Evolutionary conservation across 352 stramenopile genomes (phyloP), one percentile per base, ranked within the genome.

Genomic region (Bremia lactucae): DNA sequence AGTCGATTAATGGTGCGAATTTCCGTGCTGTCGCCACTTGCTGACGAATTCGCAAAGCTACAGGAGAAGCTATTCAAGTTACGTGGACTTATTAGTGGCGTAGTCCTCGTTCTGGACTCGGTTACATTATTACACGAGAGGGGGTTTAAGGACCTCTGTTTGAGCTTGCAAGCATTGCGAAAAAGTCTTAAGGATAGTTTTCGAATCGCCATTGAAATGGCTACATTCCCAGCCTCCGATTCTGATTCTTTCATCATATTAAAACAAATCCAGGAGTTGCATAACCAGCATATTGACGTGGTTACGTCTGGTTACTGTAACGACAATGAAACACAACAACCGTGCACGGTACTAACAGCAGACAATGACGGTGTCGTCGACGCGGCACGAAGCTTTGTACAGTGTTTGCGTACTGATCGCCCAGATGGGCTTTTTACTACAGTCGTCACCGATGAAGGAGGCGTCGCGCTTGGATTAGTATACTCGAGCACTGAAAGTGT

Each of bases 401-500:
- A 65, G 34, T 95, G 83, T 51, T 62, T 95, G 15, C 68, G 80
- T 33, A 93, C 88, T 2, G 93, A 97, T 58, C 76, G 93, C 4
- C 43, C 63, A 0, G 93, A 98, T 59, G 78, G 83, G 16, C 59
- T 98, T 0, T 97, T 87, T 43, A 87, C 94, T 11, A 98, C 92
- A 0, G 89, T 98, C 2, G 94, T 98, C 26, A 89, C 83, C 6
- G 94, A 95, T 29, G 71, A 94, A 55, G 72, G 61, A 10, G 83
- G 85, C 24, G 85, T 97, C 33, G 79, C 73, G 13, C 56, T 91
- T 2, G 94, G 94, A 11, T 76, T 98, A 31, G 94, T 98, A 13
- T 98, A 98, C 65, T 97, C 87, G 31, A 96, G 81, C 48, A 72
- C 72, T 20, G 80, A 96, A 55, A 97, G 89, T 29, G 83, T 98